phyloP scores from a whole-genome alignment of 192 early-diverging fungal species.

The Oehlia diaphana region DNA sequence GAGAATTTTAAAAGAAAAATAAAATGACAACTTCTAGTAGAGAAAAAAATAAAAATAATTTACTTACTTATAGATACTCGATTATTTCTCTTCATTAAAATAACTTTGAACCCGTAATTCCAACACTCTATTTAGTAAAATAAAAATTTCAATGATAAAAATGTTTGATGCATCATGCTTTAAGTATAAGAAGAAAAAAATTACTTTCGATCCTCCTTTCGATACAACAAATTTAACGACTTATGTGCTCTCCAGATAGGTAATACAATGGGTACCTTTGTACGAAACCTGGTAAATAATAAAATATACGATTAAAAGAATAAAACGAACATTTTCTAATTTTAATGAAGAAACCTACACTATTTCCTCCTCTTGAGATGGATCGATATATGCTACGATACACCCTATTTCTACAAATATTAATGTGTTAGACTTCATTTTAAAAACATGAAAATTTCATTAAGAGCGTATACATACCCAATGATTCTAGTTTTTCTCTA shows the following conservation, averaged over 20 bases:
- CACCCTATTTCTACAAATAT: slow-evolving; percentile 9
- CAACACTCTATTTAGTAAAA: neutral
- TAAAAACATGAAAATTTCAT: neutral
- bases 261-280: slow-evolving; percentile 17
- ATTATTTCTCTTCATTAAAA: neutral
- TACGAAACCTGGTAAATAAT: neutral
- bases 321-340: neutral
- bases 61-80: neutral
- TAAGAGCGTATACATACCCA: slow-evolving; percentile 9
- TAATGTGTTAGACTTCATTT: neutral
- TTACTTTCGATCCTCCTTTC: slow-evolving; percentile 23
- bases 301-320: neutral
- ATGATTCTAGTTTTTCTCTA: neutral
- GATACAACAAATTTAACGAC: slow-evolving; percentile 26
- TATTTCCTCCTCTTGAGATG: neutral
- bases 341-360: neutral
- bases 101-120: slow-evolving; percentile 2
- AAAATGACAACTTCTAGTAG: too few relatives aligned
- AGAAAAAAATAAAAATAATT: too few relatives aligned
- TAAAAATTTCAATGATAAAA: neutral
- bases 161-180: neutral
- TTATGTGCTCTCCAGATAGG: slow-evolving; percentile 15
- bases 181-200: neutral
- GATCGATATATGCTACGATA: slow-evolving; percentile 7
- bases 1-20: too few relatives aligned